Evolutionary conservation across 2,329 filamentous ascomycete genomes (phyloP), one percentile per base, ranked within the genome.

Genomic region (Hymenoscyphus occultus): DNA sequence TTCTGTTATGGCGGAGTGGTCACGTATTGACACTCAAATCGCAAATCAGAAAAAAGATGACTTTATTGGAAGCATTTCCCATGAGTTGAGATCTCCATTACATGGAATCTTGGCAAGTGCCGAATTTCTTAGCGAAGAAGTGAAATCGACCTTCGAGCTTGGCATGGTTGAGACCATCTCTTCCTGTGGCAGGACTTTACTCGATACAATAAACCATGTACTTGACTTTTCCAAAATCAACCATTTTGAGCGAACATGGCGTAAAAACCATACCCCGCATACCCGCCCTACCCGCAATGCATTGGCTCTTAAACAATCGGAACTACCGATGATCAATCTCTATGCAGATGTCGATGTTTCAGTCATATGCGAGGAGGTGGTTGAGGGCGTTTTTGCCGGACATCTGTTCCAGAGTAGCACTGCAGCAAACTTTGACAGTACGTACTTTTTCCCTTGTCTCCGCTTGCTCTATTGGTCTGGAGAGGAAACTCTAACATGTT

Each of bases 1-100:
- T 64, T 80, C 79, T 19, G 83, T 82, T 60, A 86, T 86, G 80
- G 81, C 80, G 13, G 82, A 87, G 64, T 77, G 85, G 6, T 80
- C 81, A 0, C 77, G 83, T n/a, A 77, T 85, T 58, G 82, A 86
- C 65, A 83, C 82, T 0, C 74, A 81, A 42, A 80, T 80, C 39
- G 81, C 80, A 2, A 80, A 83, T 63, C 78, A 79, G 22, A 83
- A 84, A 54, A 87, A 86, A 68, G 81, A 81, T 0, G 83, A 84
- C 10, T 86, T 86, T 65, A 84, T 87, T 54, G 83, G 83, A 1
- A 84, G 81, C 35, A 85, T 87, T 67, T 85, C 83, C 19, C 84
- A 87, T 71, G 84, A 86, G 63, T 72, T 86, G 14, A 77, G 84
- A 39, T 84, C 81, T 3, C 84, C 84, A 0, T 72, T 86, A 1